These are phyloP conservation scores for Xylariaceae sp. DNA, from an alignment of 2,329 filamentous ascomycete species.

Conservation along the genomic window DNA sequence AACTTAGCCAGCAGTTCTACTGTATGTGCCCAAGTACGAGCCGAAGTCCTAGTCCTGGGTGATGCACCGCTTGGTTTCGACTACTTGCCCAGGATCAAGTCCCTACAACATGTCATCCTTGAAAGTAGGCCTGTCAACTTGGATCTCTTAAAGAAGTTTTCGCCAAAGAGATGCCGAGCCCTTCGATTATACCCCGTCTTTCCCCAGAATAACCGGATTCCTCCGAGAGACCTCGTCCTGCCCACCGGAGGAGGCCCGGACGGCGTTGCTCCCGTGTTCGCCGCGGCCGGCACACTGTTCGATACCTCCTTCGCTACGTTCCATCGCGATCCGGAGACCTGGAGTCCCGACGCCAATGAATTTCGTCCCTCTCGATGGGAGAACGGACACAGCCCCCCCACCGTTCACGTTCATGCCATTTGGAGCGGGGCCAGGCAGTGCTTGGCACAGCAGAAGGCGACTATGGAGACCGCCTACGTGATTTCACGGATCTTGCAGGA, in stretches of 20 bases:
- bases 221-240: slow-evolving; percentile 11
- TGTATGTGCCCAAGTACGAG: slow-evolving; percentile 12
- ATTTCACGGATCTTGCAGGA: slow-evolving; percentile 12
- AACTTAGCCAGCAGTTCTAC: slow-evolving; percentile 13
- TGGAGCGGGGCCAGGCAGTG: slow-evolving; percentile 15
- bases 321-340: slow-evolving; percentile 13
- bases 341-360: slow-evolving; percentile 11
- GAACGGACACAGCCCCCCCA: slow-evolving; percentile 13
- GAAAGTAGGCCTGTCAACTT: slow-evolving; percentile 11
- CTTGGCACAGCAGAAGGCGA: slow-evolving; percentile 15
- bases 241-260: slow-evolving; percentile 12
- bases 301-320: slow-evolving; percentile 12
- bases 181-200: slow-evolving; percentile 14
- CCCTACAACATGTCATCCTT: slow-evolving; percentile 12
- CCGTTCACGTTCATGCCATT: slow-evolving; percentile 14
- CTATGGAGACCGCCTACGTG: slow-evolving; percentile 13
- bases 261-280: slow-evolving; percentile 13
- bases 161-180: slow-evolving; percentile 9
- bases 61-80: slow-evolving; percentile 15
- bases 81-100: slow-evolving; percentile 12
- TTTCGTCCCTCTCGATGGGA: slow-evolving; percentile 14
- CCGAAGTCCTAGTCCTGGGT: slow-evolving; percentile 12
- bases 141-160: slow-evolving; percentile 5
- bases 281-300: slow-evolving; percentile 12
- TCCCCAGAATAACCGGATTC: slow-evolving; percentile 12